phyloP scores from a whole-genome alignment of 2,329 filamentous ascomycete genomes.

The Penicillium frequentans region DNA sequence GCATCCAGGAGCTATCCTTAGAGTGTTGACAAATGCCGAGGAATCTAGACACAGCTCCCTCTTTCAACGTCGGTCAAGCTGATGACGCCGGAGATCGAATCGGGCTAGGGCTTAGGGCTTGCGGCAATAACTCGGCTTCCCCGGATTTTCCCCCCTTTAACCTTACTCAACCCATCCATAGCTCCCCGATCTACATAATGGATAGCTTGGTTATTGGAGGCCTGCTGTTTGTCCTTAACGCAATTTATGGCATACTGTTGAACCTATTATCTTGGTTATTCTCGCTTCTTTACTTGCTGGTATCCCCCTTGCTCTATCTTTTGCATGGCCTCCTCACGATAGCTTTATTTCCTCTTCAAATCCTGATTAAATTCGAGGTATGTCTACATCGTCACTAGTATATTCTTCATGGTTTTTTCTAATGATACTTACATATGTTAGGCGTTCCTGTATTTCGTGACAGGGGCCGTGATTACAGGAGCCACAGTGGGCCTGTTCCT shows the following conservation, averaged over 20 bases:
- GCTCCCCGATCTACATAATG: neutral
- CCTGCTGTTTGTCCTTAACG: constrained; percentile 5
- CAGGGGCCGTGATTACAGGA: constrained; percentile 66
- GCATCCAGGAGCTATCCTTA: constrained; percentile 19
- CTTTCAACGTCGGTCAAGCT: constrained; percentile 3
- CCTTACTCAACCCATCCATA: neutral
- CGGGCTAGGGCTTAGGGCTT: constrained; percentile 26
- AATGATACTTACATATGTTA: constrained; percentile 1
- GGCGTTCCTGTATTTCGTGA: constrained; percentile 20
- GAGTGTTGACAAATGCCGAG: constrained; percentile 1
- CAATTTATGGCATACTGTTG: constrained; percentile 9
- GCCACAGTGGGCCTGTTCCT: constrained; percentile 61
- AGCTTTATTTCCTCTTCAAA: constrained; percentile 49
- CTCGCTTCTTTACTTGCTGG: constrained; percentile 39
- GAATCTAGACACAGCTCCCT: constrained; percentile 1
- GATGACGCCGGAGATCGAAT: constrained; percentile 23
- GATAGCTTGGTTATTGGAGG: neutral
- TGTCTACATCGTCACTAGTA: neutral
- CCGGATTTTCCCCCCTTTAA: constrained; percentile 13
- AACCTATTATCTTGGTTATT: constrained; percentile 19
- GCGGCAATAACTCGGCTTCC: constrained; percentile 16
- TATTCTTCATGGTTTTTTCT: neutral
- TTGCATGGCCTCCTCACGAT: constrained; percentile 42
- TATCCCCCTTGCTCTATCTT: constrained; percentile 52
- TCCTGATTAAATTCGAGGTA: constrained; percentile 60